Evolutionary conservation across 345 rosid species (phyloP).

Genomic region (Gossypium australe): DNA sequence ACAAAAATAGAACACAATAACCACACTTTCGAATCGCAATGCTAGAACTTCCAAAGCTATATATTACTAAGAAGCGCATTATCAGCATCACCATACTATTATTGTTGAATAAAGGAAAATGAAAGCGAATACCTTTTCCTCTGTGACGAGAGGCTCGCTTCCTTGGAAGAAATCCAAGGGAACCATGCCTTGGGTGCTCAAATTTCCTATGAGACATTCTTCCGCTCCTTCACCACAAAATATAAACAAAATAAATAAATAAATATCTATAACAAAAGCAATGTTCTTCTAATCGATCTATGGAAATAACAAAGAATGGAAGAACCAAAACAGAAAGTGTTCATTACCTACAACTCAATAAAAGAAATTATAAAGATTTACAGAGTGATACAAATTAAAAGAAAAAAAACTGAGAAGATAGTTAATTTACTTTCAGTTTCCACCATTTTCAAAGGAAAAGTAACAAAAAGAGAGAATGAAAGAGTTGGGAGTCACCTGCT

Average conservation of each 20-base stretch:
- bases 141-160: constrained; percentile 83
- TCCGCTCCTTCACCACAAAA: constrained; percentile 17
- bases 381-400: neutral
- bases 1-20: neutral
- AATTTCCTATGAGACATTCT: constrained; percentile 89
- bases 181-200: constrained; percentile 93
- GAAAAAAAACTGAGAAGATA: neutral
- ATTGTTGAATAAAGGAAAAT: neutral
- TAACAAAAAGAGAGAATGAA: neutral
- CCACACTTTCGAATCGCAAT: neutral
- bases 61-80: neutral
- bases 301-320: neutral
- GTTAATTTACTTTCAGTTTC: neutral
- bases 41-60: neutral
- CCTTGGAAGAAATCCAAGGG: constrained; percentile 86
- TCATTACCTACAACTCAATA: neutral
- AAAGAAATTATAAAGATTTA: neutral
- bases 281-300: neutral
- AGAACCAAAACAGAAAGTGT: neutral
- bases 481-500: neutral
- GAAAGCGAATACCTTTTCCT: constrained; percentile 25
- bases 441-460: neutral
- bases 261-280: neutral
- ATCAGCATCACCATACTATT: neutral
- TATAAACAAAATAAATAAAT: neutral